These are phyloP conservation scores for Aspergillus sp. DNA, from an alignment of 2,329 filamentous ascomycete genomes.

Conservation along the genomic window DNA sequence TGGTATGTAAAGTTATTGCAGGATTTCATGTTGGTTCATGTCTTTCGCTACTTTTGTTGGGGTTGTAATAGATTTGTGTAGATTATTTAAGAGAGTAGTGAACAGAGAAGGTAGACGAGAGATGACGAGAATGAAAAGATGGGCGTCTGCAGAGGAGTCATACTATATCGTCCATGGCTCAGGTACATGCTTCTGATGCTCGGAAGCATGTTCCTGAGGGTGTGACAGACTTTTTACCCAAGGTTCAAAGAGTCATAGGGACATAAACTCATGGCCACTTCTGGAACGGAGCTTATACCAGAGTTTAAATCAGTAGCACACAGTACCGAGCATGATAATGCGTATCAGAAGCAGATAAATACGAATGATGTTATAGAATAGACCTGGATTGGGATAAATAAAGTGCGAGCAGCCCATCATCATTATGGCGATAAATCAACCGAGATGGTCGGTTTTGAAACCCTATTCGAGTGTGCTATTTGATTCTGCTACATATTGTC, in stretches of 20 bases:
- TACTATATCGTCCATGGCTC: not conserved
- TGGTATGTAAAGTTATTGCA: not conserved
- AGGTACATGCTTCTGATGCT: not conserved
- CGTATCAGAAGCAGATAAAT: not conserved
- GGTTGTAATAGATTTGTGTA: not conserved
- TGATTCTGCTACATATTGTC: too few relatives aligned
- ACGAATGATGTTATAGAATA: too few relatives aligned
- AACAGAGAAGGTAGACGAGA: not conserved
- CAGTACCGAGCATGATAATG: not conserved
- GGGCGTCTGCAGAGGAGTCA: not conserved
- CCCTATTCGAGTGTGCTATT: too few relatives aligned
- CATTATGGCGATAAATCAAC: too few relatives aligned
- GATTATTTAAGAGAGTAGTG: not conserved
- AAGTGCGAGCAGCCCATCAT: too few relatives aligned
- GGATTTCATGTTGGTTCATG: not conserved
- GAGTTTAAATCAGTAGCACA: not conserved
- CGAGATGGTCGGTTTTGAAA: too few relatives aligned
- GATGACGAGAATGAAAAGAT: not conserved
- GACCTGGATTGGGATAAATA: too few relatives aligned
- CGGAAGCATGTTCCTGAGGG: not conserved
- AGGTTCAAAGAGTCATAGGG: not conserved
- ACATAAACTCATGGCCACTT: not conserved
- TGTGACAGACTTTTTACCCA: not conserved
- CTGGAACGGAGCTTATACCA: not conserved
- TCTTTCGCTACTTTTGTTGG: not conserved